Conservation (phyloP, 257 asterid genomes). For the Sherardia arvensis region DNA sequence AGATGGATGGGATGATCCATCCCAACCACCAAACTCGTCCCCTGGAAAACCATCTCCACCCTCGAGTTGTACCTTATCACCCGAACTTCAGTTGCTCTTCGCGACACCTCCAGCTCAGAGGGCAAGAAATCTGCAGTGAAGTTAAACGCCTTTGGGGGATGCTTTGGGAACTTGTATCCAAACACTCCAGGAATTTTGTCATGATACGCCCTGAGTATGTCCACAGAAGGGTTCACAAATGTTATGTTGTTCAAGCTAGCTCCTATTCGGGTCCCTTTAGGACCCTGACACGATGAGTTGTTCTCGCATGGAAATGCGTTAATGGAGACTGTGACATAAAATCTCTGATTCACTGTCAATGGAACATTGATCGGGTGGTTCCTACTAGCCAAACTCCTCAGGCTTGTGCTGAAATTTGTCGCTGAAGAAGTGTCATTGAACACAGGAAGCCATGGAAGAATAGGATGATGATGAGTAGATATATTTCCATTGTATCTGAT, state of each 20-base stretch:
- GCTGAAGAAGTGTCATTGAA: neutral
- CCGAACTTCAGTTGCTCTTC: slow-evolving; percentile 23
- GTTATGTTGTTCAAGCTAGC: slow-evolving; percentile 15
- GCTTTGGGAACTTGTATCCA: slow-evolving; percentile 20
- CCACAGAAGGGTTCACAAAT: slow-evolving; percentile 18
- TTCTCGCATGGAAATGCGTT: slow-evolving; percentile 14
- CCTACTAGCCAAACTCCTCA: slow-evolving; percentile 17
- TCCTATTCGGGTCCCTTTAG: slow-evolving; percentile 7
- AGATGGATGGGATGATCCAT: slow-evolving; percentile 42
- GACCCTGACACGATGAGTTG: slow-evolving; percentile 1
- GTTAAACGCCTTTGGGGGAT: slow-evolving; percentile 25
- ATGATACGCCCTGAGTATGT: slow-evolving; percentile 33
- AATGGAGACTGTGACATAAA: slow-evolving; percentile 12
- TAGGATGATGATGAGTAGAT: neutral
- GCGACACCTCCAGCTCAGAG: slow-evolving; percentile 20
- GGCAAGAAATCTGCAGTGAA: slow-evolving; percentile 21
- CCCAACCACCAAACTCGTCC: slow-evolving; percentile 32
- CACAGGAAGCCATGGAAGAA: slow-evolving; percentile 13
- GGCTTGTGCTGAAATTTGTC: slow-evolving; percentile 3
- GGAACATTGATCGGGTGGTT: slow-evolving; percentile 24
- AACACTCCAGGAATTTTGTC: slow-evolving; percentile 21
- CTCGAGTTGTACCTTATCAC: slow-evolving; percentile 18
- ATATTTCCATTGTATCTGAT: neutral
- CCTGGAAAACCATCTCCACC: slow-evolving; percentile 41
- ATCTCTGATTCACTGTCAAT: neutral